Conservation (phyloP, 179 eudicot genomes). For the Sideroxylon spinosum region DNA sequence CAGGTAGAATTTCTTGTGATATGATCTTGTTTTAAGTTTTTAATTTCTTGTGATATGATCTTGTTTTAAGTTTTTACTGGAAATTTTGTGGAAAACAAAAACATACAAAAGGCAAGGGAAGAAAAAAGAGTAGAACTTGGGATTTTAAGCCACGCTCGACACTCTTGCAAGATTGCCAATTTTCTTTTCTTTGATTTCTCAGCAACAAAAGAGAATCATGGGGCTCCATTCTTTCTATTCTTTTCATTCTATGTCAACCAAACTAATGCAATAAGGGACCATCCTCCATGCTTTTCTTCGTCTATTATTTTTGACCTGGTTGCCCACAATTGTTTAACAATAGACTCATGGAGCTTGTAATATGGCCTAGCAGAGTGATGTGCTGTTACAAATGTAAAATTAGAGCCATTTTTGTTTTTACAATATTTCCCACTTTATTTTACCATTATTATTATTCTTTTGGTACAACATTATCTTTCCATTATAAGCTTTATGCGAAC, state of each 20-base stretch:
- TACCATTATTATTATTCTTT: too few relatives aligned
- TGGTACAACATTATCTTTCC: too few relatives aligned
- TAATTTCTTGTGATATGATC: neutral
- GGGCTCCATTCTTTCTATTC: neutral
- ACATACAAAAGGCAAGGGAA: neutral
- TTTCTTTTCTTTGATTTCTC: neutral
- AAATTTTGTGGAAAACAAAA: neutral
- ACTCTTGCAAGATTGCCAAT: neutral
- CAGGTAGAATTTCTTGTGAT: conserved; percentile 44
- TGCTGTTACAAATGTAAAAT: neutral
- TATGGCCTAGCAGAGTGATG: neutral
- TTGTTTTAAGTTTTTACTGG: conserved; percentile 12
- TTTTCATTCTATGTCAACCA: too few relatives aligned
- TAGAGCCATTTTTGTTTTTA: neutral
- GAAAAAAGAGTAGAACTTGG: neutral
- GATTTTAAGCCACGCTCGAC: neutral
- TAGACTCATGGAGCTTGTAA: neutral
- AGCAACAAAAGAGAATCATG: neutral
- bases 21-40: conserved; percentile 13
- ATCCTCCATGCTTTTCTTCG: too few relatives aligned
- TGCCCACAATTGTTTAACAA: too few relatives aligned
- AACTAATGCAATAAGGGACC: too few relatives aligned
- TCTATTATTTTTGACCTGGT: too few relatives aligned
- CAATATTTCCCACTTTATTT: too few relatives aligned
- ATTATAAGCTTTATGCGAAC: too few relatives aligned